Evolutionary conservation across 306 rosid genomes (phyloP).

Genomic region (Quercus agrifolia): DNA sequence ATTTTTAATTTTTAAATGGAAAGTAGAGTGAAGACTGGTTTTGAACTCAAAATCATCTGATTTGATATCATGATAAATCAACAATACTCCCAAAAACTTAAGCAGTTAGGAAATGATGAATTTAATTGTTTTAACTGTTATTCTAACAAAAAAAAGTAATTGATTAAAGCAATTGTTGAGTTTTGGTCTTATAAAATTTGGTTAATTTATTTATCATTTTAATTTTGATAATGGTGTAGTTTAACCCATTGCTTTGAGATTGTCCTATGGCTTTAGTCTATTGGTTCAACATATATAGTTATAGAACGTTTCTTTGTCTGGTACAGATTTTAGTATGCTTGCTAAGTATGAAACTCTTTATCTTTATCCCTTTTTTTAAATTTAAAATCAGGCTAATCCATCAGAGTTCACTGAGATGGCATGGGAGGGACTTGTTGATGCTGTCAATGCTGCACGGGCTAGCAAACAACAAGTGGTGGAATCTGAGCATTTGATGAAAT

Average conservation of each 20-base stretch:
- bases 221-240: background rate
- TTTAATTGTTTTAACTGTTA: too few species aligned
- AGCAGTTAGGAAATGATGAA: too few species aligned
- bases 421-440: constrained; percentile 88
- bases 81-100: too few species aligned
- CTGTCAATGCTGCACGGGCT: constrained; percentile 74
- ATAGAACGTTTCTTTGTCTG: background rate
- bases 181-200: background rate
- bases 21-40: too few species aligned
- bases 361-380: background rate
- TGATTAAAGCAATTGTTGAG: background rate
- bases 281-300: background rate
- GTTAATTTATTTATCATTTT: background rate
- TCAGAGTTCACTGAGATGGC: constrained; percentile 95
- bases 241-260: background rate
- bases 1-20: too few species aligned
- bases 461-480: constrained; percentile 90
- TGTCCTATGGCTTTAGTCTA: background rate
- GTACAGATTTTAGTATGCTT: background rate
- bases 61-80: too few species aligned
- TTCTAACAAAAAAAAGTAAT: background rate
- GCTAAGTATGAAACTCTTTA: background rate
- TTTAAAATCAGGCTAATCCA: constrained; percentile 49
- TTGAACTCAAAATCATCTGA: too few species aligned
- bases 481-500: constrained; percentile 93